A percentile compares a stretch with the other conserved stretches of the same genome.
Evolutionary conservation across 306 rosid species (phyloP).

Genomic region (Vigna unguiculata): DNA sequence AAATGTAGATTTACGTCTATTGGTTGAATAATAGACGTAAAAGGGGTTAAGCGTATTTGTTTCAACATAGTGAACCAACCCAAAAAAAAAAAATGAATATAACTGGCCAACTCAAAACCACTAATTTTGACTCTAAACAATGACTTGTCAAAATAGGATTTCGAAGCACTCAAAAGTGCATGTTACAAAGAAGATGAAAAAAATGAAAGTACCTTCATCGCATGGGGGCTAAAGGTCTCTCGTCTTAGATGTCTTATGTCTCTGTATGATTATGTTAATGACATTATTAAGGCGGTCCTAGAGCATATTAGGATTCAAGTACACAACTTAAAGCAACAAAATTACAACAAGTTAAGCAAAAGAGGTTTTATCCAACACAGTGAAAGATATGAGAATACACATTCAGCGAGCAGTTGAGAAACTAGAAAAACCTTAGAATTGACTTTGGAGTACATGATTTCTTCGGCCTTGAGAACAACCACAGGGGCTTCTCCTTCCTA

Average conservation of each 20-base stretch:
- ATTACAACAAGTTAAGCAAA: conserved; percentile 46
- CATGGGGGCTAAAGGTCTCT: conserved; percentile 96
- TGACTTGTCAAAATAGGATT: conserved; percentile 43
- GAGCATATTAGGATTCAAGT: conserved; percentile 71
- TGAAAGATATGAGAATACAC: conserved; percentile 51
- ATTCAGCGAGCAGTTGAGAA: conserved; percentile 40
- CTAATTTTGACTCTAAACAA: conserved; percentile 28
- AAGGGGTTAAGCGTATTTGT: conserved; percentile 94
- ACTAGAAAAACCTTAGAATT: conserved; percentile 80
- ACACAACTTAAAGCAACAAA: conserved; percentile 76
- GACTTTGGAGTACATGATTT: conserved; percentile 98
- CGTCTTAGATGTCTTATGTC: conserved; percentile 85
- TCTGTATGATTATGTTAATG: conserved; percentile 87
- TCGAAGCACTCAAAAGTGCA: conserved; percentile 42
- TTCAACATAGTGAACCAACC: conserved; percentile 41
- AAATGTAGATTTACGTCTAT: no score
- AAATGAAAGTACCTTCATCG: conserved; percentile 86
- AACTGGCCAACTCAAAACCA: conserved; percentile 48
- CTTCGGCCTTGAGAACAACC: conserved; percentile 94
- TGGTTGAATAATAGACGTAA: no score
- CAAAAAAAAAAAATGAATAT: conserved; percentile 39
- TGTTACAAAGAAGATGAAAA: conserved; percentile 44
- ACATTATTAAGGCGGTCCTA: conserved; percentile 97
- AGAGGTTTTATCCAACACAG: conserved; percentile 34
- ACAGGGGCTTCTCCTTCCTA: conserved; percentile 86